Percentiles rank a stretch among this genome's conserved stretches.
Conservation (phyloP, 163 green algal species). For the Scenedesmus sp. region DNA sequence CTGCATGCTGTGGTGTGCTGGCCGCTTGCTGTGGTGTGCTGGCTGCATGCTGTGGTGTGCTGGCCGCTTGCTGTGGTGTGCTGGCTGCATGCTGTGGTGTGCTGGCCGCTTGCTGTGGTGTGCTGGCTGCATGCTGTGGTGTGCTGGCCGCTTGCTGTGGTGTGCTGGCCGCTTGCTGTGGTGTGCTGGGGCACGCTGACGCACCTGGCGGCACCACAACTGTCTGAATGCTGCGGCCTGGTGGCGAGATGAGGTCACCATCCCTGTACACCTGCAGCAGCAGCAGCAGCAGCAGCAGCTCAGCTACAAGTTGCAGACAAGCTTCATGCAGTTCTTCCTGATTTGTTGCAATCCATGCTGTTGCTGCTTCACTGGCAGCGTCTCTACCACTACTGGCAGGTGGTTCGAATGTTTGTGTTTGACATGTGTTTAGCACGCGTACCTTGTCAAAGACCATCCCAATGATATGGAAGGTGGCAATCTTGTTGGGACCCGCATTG, state of each 20-base stretch:
- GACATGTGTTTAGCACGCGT: not conserved
- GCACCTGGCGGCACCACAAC: conserved; percentile 39
- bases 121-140: no score
- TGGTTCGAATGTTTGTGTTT: no score
- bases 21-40: not conserved
- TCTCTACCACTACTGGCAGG: no score
- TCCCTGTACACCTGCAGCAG: conserved; percentile 47
- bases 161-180: not conserved
- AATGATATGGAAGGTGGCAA: conserved; percentile 44
- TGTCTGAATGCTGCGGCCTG: conserved; percentile 33
- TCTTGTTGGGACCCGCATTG: conserved; percentile 44
- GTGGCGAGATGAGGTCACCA: conserved; percentile 43
- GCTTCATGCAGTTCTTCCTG: no score
- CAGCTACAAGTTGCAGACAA: not conserved
- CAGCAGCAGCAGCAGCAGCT: not conserved
- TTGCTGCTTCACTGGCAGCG: no score
- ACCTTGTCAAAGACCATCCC: conserved; percentile 37
- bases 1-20: not conserved
- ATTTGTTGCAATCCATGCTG: no score
- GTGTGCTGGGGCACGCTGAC: not conserved
- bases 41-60: no score
- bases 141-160: no score
- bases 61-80: no score
- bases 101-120: no score
- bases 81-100: no score